Evolutionary conservation across 2,329 filamentous ascomycete genomes (phyloP), one percentile per base, ranked within the genome.

Genomic region (Xylariales sp.): DNA sequence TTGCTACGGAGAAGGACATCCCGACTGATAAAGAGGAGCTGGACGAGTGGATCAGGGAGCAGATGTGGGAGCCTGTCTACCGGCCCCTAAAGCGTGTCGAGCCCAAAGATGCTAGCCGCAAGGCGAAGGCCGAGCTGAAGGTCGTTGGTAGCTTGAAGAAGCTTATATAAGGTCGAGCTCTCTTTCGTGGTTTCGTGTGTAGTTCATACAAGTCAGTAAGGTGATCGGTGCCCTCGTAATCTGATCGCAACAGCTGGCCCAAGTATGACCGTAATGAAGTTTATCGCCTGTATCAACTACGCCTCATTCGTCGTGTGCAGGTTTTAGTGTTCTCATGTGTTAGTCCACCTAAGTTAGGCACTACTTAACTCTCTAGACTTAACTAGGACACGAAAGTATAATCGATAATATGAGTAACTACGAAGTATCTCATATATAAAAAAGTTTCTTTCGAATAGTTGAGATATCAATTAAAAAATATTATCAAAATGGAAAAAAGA

Each of bases 1-100:
- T 91, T 14, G 80, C 82, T 0, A 76, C 78, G 43, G 74, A 82
- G 50, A 56, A 78, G 44, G 74, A 64, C 0, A 90, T 94, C 32
- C 88, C 87, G 0, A 52, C 54, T 0, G 58, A 68, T 3, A 64
- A 78, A 1, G 65, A 54, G 0, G 74, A 79, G 3, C 52, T 88
- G 24, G 80, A 86, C 42, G 74, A 76, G 43, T 91, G 86, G 86
- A 81, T 90, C 45, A 61, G 72, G 19, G 82, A 82, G 64, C 86
- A 89, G 68, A 90, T 90, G 86, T 90, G 86, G 86, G 69, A 84
- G 47, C 73, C 86, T 0, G 71, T 70, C 36, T 91, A 90, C 58
- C 63, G 84, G 19, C 75, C 78, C 1, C 58, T 88, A 50, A 74
- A 71, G 56, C 67, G 71, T 25, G 79, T 88, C 4, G 64, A 68